Base-by-base conservation (phyloP, 2,329 filamentous ascomycete genomes). In the Colletotrichum sp. region DNA sequence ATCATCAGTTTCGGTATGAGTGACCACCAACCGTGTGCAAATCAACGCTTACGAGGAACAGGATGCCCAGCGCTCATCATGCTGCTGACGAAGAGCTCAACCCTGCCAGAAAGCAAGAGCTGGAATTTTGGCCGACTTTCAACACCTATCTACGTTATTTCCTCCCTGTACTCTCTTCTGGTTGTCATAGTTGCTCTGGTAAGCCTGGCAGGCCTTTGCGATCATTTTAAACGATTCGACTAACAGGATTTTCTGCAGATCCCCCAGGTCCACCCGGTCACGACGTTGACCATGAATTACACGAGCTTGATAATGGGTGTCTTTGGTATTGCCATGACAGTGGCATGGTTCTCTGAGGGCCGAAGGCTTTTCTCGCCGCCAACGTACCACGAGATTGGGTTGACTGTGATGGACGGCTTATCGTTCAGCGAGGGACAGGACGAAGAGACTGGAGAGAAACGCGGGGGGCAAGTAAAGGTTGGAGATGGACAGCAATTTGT, bases 241-340 rank as follows among this genome's bases (percentile, higher is more conserved):
- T 48, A 6, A 48, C 43, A 0, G n/a, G 4, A 7, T 0, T 7
- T 4, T 48, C 6, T 48, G 18, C 3, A 48, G 43, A 48, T 48
- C 6, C 43, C 43, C 6, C 43, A 48, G n/a, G 43, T 48, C 2
- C 43, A 21, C 6, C 43, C n/a, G 3, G 43, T 21, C 0, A 48
- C 43, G 6, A 7, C 43, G 1, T 13, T 48, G 9, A 48, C 9
- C n/a, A 48, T 48, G 43, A 48, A 48, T 4, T 48, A 48, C n/a
- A 48, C 43, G n/a, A 48, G n/a, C 43, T 48, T 48, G 43, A 48
- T 48, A 21, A 48, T 48, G 43, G 43, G 43, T 3, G 43, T 48
- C 10, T 48, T 48, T 48, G 43, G 10, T 7, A 48, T 21, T 21
- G 43, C 43, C 6, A 48, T 48, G 43, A 48, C 43, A 21, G 43